Evolutionary conservation across 2,329 filamentous ascomycete species (phyloP), one percentile per base, ranked within the genome.

Genomic region (Cladosporium austrohemisphaericum): DNA sequence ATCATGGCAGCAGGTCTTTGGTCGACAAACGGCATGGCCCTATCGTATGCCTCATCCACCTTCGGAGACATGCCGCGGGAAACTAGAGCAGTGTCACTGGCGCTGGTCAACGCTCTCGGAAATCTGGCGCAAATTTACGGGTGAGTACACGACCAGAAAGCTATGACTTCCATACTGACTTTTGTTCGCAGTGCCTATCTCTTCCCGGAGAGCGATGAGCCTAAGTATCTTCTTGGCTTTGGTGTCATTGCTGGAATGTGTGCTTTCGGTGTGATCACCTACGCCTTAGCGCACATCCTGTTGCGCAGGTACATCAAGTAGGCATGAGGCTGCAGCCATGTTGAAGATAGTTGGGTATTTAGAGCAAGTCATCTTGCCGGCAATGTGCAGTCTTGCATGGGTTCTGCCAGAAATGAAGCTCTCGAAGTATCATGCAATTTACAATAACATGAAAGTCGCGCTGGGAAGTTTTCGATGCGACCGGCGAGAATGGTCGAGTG

Each of bases 111-210:
- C 54, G 74, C 75, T 0, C 65, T 79, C 57, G 77, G 75, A 3
- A 80, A 79, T 53, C 58, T 79, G 9, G 74, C 76, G 0, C 74
- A 77, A 52, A 79, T 81, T 14, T 80, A 80, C 52, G 77, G 78
- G 38, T 41, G n/a, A n/a, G n/a, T n/a, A n/a, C n/a, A n/a, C n/a
- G n/a, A n/a, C n/a, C n/a, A n/a, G n/a, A n/a, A n/a, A n/a, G n/a
- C n/a, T n/a, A n/a, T n/a, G n/a, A n/a, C n/a, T n/a, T n/a, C n/a
- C n/a, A n/a, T n/a, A 40, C 37, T 40, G 23, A 40, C 25, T 14
- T 16, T 41, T 41, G n/a, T n/a, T 14, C 7, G 10, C 16, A 41
- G 38, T 8, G 70, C 75, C 0, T 59, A 78, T 53, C 56, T 80
- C 2, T 80, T 78, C 60, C 78, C 77, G 0, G 59, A 62, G 0